Evolutionary conservation across 306 rosid species (phyloP).

Genomic region (Quillaja saponaria): DNA sequence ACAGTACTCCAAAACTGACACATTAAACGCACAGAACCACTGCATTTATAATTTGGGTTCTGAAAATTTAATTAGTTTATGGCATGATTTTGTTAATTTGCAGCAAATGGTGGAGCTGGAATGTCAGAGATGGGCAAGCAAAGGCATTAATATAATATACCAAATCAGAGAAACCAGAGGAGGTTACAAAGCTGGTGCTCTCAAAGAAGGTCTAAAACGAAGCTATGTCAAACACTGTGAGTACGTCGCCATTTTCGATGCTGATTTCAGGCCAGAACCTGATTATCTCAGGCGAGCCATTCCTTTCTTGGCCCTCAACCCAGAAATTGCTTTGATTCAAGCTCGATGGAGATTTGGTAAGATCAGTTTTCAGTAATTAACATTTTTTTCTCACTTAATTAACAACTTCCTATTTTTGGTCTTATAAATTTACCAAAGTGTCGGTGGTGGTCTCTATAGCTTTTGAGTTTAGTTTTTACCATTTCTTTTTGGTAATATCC

Average conservation of each 20-base stretch:
- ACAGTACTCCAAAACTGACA: slow-evolving; percentile 10
- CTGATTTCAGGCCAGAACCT: slow-evolving; percentile 91
- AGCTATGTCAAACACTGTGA: slow-evolving; percentile 90
- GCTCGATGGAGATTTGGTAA: slow-evolving; percentile 99
- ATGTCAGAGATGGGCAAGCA: slow-evolving; percentile 95
- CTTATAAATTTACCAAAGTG: neutral
- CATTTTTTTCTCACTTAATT: too few species aligned
- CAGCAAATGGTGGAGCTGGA: slow-evolving; percentile 97
- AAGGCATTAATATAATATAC: slow-evolving; percentile 78
- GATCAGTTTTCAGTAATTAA: neutral
- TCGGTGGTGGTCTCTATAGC: neutral
- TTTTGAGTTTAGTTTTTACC: neutral
- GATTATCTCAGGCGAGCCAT: slow-evolving; percentile 84
- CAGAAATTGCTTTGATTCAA: slow-evolving; percentile 86
- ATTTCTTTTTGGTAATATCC: neutral
- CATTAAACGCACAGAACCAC: neutral
- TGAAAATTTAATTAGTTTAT: neutral
- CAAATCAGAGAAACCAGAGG: slow-evolving; percentile 84
- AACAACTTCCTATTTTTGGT: too few species aligned
- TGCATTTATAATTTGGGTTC: slow-evolving; percentile 25
- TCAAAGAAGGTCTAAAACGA: slow-evolving; percentile 89
- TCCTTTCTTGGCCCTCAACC: slow-evolving; percentile 80
- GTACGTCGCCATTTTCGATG: slow-evolving; percentile 88
- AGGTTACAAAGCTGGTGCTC: slow-evolving; percentile 95
- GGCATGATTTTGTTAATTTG: slow-evolving; percentile 1